Percentiles rank a stretch among this genome's conserved stretches.
These are phyloP conservation scores for Hypericum perforatum DNA, from an alignment of 345 rosid species.

Conservation along the genomic window DNA sequence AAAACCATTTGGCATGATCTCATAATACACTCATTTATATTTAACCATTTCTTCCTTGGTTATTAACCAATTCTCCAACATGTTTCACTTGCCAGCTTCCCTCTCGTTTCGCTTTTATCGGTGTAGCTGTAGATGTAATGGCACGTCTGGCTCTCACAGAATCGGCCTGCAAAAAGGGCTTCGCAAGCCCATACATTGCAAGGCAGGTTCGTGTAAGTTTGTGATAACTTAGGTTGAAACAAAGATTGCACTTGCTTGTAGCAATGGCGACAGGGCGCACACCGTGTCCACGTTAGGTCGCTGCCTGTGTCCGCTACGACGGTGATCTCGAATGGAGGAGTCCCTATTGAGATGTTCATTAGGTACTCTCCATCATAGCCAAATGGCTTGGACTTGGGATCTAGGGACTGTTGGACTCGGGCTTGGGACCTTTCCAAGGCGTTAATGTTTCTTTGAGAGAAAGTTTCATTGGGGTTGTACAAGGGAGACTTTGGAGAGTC, in stretches of 20 bases:
- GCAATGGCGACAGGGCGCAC: slow-evolving; percentile 2
- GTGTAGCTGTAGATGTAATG: too few species aligned
- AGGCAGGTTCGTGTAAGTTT: neutral
- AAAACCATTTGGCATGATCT: too few species aligned
- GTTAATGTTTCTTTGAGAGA: neutral
- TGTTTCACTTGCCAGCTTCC: neutral
- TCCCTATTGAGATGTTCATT: slow-evolving; percentile 9
- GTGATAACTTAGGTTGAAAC: slow-evolving; percentile 1
- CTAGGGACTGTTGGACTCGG: too few species aligned
- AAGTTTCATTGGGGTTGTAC: slow-evolving; percentile 3
- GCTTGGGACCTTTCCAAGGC: slow-evolving; percentile 14
- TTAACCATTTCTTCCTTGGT: too few species aligned
- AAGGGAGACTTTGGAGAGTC: slow-evolving; percentile 29
- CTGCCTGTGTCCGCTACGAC: neutral
- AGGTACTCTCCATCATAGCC: slow-evolving; percentile 7
- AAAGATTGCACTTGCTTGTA: neutral
- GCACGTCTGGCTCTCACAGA: too few species aligned
- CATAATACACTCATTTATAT: too few species aligned
- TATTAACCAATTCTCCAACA: too few species aligned
- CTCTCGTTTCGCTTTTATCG: too few species aligned
- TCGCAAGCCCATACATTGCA: neutral
- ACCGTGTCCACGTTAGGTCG: slow-evolving; percentile 11
- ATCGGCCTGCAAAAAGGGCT: too few species aligned
- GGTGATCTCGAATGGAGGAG: slow-evolving; percentile 3
- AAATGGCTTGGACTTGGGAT: too few species aligned